Evolutionary conservation across 1,139 yeast genomes (phyloP), one percentile per base, ranked within the genome.

Genomic region (Candida labiduridarum): DNA sequence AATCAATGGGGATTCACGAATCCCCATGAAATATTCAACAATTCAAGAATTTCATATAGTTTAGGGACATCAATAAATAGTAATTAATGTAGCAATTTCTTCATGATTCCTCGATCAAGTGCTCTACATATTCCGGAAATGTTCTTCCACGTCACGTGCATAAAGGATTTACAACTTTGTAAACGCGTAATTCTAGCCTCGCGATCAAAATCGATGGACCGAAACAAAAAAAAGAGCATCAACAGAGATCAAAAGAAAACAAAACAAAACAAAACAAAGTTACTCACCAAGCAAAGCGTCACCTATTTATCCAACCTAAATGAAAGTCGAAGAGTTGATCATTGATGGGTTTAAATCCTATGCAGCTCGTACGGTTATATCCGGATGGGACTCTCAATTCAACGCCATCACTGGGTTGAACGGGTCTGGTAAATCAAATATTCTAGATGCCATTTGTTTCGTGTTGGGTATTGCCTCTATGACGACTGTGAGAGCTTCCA

Each of bases 341-440:
- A 86, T 95, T 49, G 99, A 95, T 69, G 99, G 99, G 45, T 95
- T 95, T 80, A 95, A 95, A 72, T 91, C 97, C 29, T 95, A 95
- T 62, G 97, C 98, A 19, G 88, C 96, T 1, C 88, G 99, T 74
- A 94, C 99, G 0, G 98, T 92, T 39, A 89, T 95, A 29, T 83
- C 96, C 1, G 89, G 86, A 31, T 95, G 99, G 98, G 99, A 95
- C 67, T 81, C 90, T 1, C 96, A 88, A 68, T 95, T 95, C 71
- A 95, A 95, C 70, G 97, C 99, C 60, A 94, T 95, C 64, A 95
- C 99, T 0, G 99, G 99, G 10, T 78, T 94, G 51, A 95, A 95
- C 66, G 99, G 99, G 11, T 90, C 97, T 0, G 99, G 99, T 10
- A 95, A 94, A 64, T 91, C 97, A 18, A 94, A 94, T 67, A 91